phyloP scores from a whole-genome alignment of 1,284 basidiomycete species.

The Polyporus tsugae region DNA sequence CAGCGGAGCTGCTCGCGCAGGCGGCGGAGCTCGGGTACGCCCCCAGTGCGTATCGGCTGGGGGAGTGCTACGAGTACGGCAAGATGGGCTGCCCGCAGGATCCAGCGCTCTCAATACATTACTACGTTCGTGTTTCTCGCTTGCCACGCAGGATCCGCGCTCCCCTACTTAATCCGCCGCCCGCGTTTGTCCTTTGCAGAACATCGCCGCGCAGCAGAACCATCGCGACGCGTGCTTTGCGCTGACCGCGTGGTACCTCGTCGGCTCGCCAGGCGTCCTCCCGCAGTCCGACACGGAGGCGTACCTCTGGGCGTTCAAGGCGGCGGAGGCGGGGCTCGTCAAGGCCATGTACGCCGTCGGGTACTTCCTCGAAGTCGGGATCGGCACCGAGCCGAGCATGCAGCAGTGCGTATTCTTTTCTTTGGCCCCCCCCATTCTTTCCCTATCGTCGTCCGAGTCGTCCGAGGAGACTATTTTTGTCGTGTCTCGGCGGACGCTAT shows the following conservation, averaged over 20 bases:
- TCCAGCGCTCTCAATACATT: conserved; percentile 96
- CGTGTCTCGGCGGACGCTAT: neutral
- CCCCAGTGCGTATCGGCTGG: conserved; percentile 93
- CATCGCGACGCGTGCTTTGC: conserved; percentile 99
- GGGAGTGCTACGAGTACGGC: conserved; percentile 99
- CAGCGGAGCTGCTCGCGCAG: conserved; percentile 93
- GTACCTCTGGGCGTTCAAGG: conserved; percentile 93
- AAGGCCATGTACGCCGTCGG: conserved; percentile 98
- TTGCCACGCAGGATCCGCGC: conserved; percentile 18
- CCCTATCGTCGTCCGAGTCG: neutral
- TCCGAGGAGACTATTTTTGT: neutral
- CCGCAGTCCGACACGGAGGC: conserved; percentile 99
- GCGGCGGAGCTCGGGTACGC: conserved; percentile 97
- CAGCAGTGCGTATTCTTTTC: conserved; percentile 61
- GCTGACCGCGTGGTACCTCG: conserved; percentile 98
- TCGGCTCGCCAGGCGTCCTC: conserved; percentile 96
- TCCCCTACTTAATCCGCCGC: conserved; percentile 12
- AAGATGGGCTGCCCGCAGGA: conserved; percentile 99
- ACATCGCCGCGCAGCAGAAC: conserved; percentile 96
- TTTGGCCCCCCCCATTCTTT: neutral
- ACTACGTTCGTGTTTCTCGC: conserved; percentile 77
- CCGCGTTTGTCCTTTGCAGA: conserved; percentile 57
- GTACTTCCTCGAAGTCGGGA: conserved; percentile 96
- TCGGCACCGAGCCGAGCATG: conserved; percentile 77
- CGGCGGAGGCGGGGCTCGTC: conserved; percentile 87